phyloP scores from a whole-genome alignment of 805 yeast species.

The Trichomonascus vanleenenianus region DNA sequence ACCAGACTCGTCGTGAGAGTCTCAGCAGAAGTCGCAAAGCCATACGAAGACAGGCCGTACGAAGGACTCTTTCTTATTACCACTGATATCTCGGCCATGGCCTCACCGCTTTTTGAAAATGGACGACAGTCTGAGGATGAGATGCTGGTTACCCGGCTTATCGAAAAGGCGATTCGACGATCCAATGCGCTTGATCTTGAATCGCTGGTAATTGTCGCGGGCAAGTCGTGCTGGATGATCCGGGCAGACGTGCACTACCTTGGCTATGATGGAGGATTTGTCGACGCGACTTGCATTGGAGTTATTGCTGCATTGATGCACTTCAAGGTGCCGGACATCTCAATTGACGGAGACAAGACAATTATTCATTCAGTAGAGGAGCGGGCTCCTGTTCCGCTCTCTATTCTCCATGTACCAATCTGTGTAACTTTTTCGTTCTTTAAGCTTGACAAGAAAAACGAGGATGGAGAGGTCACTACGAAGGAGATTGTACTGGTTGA shows the following conservation, averaged over 20 bases:
- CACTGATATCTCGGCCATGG: constrained; percentile 86
- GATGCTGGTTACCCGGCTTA: constrained; percentile 65
- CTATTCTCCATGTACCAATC: constrained; percentile 81
- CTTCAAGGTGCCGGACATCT: constrained; percentile 75
- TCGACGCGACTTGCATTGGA: constrained; percentile 85
- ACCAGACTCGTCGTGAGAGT: constrained; percentile 68
- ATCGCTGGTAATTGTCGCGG: constrained; percentile 82
- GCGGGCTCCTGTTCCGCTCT: constrained; percentile 78
- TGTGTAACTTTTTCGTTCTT: constrained; percentile 86
- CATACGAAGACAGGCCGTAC: constrained; percentile 86
- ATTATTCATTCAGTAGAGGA: constrained; percentile 66
- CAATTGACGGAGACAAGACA: constrained; percentile 42
- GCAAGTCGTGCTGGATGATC: constrained; percentile 83
- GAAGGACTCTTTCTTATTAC: constrained; percentile 83
- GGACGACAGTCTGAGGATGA: constrained; percentile 72
- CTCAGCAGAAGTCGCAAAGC: constrained; percentile 67
- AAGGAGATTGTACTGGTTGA: constrained; percentile 47
- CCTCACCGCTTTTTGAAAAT: constrained; percentile 75
- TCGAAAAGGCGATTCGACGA: constrained; percentile 87
- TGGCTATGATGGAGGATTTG: constrained; percentile 86
- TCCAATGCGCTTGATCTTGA: constrained; percentile 90
- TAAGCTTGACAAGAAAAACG: constrained; percentile 37
- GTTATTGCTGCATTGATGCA: constrained; percentile 82
- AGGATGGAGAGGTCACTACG: constrained; percentile 25
- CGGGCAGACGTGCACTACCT: constrained; percentile 86